phyloP scores from a whole-genome alignment of 768 basidiomycete species.

The Boletus coccyginus region DNA sequence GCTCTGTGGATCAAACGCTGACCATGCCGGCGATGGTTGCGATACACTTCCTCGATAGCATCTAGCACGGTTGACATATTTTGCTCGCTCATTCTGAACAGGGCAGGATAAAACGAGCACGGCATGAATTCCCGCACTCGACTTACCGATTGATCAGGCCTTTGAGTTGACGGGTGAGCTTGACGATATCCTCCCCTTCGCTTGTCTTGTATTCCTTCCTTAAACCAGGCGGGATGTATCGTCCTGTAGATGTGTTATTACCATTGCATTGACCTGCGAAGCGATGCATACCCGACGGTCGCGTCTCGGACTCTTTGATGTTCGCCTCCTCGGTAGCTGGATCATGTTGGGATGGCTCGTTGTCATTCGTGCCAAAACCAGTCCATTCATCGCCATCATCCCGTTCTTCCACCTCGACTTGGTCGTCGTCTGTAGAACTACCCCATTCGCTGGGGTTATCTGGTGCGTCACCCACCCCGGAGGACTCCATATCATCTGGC shows the following conservation, averaged over 20 bases:
- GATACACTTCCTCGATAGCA: conserved; percentile 73
- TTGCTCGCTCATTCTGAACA: conserved; percentile 81
- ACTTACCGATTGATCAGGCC: conserved; percentile 82
- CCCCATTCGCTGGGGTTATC: background rate
- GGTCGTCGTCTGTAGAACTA: background rate
- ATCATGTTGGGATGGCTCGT: background rate
- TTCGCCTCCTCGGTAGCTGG: background rate
- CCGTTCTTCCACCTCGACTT: conserved; percentile 22
- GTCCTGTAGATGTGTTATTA: conserved; percentile 29
- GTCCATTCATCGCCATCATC: conserved; percentile 36
- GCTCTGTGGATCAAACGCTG: conserved; percentile 11
- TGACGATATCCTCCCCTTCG: conserved; percentile 40
- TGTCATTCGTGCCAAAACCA: conserved; percentile 28
- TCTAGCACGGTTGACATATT: conserved; percentile 76
- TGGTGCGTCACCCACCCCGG: conserved; percentile 4
- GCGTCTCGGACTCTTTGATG: conserved; percentile 1
- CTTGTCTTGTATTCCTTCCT: conserved; percentile 47
- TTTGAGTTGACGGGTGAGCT: conserved; percentile 75
- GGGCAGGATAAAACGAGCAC: background rate
- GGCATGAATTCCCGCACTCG: background rate
- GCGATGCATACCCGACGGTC: conserved; percentile 11
- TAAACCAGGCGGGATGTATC: conserved; percentile 83
- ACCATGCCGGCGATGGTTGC: conserved; percentile 79
- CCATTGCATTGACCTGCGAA: background rate
- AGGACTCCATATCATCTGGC: background rate